Evolutionary conservation across 306 rosid species (phyloP), one percentile per base, ranked within the genome.

Genomic region (Alnus rubra): DNA sequence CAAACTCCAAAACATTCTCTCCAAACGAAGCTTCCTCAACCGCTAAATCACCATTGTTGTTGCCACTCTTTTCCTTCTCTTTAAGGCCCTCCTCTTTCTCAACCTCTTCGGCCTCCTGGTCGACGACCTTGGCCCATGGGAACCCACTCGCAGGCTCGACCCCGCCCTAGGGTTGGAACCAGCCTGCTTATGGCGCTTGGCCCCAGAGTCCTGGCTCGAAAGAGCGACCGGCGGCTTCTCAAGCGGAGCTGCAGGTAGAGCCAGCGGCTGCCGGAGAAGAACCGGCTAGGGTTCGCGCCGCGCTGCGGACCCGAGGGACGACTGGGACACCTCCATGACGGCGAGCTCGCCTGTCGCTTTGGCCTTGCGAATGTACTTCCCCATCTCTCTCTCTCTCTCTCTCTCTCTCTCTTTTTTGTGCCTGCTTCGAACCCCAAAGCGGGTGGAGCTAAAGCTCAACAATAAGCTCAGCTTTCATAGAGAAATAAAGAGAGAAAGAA

Each of bases 211-310:
- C 31, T 71, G 81, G 4, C 59, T 68, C 3, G 68, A 74, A 18
- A 83, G 13, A 23, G 75, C 60, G 79, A 79, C 81, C 0, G 89
- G 86, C 0, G 90, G 86, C 80, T 89, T 94, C 39, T 84, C 88
- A 0, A 95, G 96, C 8, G 89, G 55, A 93, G 99, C 88, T 93
- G 97, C 7, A 93, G 93, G 73, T 91, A 95, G 97, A 92, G 5
- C 84, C 90, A 0, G 82, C 89, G 0, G 89, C 74, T 23, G 81
- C 47, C 33, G 85, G 78, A 30, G 92, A 35, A 1, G 86, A 49
- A 2, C n/a, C n/a, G n/a, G 99, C 99, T 82, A 93, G 90, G 88
- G 98, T 95, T 88, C 90, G 92, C 77, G 99, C 98, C 99, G 92
- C 44, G 99, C n/a, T 95, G 35, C 96, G 88, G 42, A 95, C 99